These are phyloP conservation scores for Blastobotrys persicus DNA, from an alignment of 1,139 yeast species.

Conservation along the genomic window DNA sequence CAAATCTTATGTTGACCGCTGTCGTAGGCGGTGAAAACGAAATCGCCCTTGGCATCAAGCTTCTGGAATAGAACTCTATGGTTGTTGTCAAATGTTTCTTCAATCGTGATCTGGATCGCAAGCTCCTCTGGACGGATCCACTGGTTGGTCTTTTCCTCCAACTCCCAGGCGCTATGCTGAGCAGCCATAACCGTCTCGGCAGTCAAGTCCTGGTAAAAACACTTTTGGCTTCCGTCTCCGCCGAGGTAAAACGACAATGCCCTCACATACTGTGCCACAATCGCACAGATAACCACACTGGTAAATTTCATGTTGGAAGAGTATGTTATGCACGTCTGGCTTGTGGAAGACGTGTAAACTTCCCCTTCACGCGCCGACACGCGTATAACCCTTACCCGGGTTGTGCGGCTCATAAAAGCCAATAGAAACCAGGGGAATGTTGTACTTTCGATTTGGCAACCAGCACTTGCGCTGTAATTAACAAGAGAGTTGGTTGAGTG, in stretches of 20 bases:
- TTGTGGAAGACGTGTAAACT: too few relatives aligned
- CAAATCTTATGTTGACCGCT: constrained; percentile 74
- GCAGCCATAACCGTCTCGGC: constrained; percentile 55
- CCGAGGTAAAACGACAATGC: constrained; percentile 54
- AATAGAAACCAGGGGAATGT: too few relatives aligned
- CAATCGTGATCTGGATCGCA: constrained; percentile 53
- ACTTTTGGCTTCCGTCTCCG: constrained; percentile 54
- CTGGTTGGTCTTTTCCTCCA: constrained; percentile 44
- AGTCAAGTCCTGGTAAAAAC: constrained; percentile 65
- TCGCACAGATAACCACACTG: constrained; percentile 6
- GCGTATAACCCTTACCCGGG: too few relatives aligned
- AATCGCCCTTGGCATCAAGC: constrained; percentile 57
- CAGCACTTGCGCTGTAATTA: too few relatives aligned
- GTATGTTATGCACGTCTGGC: too few relatives aligned
- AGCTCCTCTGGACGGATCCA: constrained; percentile 48
- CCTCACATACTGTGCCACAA: constrained; percentile 26
- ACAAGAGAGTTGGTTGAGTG: too few relatives aligned
- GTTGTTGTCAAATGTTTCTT: constrained; percentile 63
- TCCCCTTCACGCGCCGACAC: too few relatives aligned
- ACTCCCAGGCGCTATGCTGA: constrained; percentile 56
- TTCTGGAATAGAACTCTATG: constrained; percentile 68
- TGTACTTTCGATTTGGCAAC: too few relatives aligned
- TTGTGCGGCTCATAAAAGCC: too few relatives aligned
- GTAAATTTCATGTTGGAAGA: background rate
- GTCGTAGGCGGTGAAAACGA: constrained; percentile 66